Base-by-base conservation (phyloP, 495 filamentous ascomycete genomes). In the Wilcoxina mikolae region DNA sequence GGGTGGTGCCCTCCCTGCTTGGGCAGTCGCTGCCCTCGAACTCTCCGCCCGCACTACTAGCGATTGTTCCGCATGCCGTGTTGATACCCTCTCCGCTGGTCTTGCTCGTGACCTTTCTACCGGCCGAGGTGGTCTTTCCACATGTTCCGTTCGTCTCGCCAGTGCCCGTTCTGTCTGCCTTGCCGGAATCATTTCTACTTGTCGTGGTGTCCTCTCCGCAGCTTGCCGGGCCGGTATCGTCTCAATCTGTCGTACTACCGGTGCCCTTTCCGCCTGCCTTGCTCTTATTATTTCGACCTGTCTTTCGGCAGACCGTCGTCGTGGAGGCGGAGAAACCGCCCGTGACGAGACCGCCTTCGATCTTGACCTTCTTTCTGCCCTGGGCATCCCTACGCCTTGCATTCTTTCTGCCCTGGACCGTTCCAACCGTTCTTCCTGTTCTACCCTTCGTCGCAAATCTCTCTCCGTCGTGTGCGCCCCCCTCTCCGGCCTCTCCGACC, bases 401-500 rank as follows among this genome's bases (percentile, higher is more conserved):
- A n/a, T 20, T 11, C 23, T 47, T 26, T 54, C 58, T 31, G 3
- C 25, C 43, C 60, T 51, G 26, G 20, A 47, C 7, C 50, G 38
- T 26, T 55, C 59, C 18, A 28, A 50, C 38, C 39, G 47, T 20
- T 63, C 59, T 15, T 35, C 27, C 42, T 20, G 57, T 22, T 47
- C 25, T 18, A 27, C 42, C 15, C 25, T 48, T 53, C 46, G 51
- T 18, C 35, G 17, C 27, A 41, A 44, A 27, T 12, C 20, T 54
- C 50, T 58, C 58, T 1, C 39, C 53, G 3, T 44, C 29, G 15
- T 41, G 42, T 25, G 48, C 22, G 17, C 54, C 50, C 20, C 54
- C 47, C 51, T 46, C 62, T 62, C 17, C 38, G 49, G 35, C 61
- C 39, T 20, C 23, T 54, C 43, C 35, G 3, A 29, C 18, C 28